Evolutionary conservation across 257 asterid genomes (phyloP).

Genomic region (Lithospermum erythrorhizon): DNA sequence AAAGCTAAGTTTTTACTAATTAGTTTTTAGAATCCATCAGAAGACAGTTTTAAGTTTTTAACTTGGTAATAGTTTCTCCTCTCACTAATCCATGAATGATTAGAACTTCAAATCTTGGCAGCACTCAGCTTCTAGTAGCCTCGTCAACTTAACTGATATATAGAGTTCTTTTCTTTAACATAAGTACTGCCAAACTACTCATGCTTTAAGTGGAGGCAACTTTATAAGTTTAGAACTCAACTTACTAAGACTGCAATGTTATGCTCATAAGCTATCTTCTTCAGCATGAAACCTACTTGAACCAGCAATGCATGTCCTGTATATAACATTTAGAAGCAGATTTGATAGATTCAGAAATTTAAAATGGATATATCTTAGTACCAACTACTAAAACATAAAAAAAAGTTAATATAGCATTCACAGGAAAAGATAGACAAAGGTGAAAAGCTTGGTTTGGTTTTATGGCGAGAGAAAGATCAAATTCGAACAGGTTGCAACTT

Average conservation of each 20-base stretch:
- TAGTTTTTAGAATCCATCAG: neutral
- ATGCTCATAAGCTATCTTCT: slow-evolving; percentile 71
- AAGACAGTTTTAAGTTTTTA: neutral
- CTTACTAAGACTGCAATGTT: slow-evolving; percentile 58
- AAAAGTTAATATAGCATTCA: too few relatives aligned
- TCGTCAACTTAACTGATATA: neutral
- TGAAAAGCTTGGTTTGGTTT: too few relatives aligned
- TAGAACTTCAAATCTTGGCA: too few relatives aligned
- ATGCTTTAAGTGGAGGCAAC: neutral
- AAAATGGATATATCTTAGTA: too few relatives aligned
- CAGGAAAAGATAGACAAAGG: too few relatives aligned
- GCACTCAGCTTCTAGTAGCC: too few relatives aligned
- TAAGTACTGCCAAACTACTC: neutral
- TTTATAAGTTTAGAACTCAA: neutral
- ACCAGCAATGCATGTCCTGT: slow-evolving; percentile 75
- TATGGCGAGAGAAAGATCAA: too few relatives aligned
- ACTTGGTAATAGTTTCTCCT: neutral
- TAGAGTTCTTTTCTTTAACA: neutral
- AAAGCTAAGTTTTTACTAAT: neutral
- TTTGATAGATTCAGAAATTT: too few relatives aligned
- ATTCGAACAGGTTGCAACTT: too few relatives aligned
- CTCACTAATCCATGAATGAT: neutral
- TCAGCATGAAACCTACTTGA: slow-evolving; percentile 57
- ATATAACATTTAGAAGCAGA: neutral
- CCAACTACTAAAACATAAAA: too few relatives aligned